phyloP scores from a whole-genome alignment of 441 rosid genomes.

The Geranium incanum region DNA sequence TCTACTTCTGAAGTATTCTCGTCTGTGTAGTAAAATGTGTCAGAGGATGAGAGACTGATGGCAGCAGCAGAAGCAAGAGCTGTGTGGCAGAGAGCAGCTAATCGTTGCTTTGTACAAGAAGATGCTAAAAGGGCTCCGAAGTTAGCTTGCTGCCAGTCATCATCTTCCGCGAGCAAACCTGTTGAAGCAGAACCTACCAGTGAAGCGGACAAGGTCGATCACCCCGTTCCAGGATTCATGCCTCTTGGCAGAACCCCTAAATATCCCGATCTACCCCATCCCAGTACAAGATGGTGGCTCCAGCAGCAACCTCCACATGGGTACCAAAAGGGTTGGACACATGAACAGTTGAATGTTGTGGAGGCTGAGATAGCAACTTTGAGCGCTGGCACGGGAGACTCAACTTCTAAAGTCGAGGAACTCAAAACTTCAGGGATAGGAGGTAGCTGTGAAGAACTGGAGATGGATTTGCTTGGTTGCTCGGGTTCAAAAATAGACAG shows the following conservation, averaged over 20 bases:
- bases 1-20: conserved; percentile 13
- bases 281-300: conserved; percentile 71
- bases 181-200: conserved; percentile 44
- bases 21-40: conserved; percentile 29
- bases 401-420: conserved; percentile 20
- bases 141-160: conserved; percentile 75
- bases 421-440: conserved; percentile 32
- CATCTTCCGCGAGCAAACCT: conserved; percentile 49
- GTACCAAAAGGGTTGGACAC: conserved; percentile 44
- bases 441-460: conserved; percentile 36
- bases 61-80: conserved; percentile 94
- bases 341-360: conserved; percentile 38
- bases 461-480: conserved; percentile 29
- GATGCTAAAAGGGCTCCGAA: conserved; percentile 98
- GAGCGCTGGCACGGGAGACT: conserved; percentile 24
- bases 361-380: conserved; percentile 45
- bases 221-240: conserved; percentile 43
- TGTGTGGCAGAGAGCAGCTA: conserved; percentile 85
- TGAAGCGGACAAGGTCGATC: conserved; percentile 37
- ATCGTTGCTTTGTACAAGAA: conserved; percentile 96
- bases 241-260: conserved; percentile 44
- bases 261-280: conserved; percentile 34
- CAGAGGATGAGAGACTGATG: conserved; percentile 39
- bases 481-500: conserved; percentile 29
- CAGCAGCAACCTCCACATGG: conserved; percentile 58